These are phyloP conservation scores for Brassica hybrid DNA, from an alignment of 441 rosid genomes.

Conservation along the genomic window DNA sequence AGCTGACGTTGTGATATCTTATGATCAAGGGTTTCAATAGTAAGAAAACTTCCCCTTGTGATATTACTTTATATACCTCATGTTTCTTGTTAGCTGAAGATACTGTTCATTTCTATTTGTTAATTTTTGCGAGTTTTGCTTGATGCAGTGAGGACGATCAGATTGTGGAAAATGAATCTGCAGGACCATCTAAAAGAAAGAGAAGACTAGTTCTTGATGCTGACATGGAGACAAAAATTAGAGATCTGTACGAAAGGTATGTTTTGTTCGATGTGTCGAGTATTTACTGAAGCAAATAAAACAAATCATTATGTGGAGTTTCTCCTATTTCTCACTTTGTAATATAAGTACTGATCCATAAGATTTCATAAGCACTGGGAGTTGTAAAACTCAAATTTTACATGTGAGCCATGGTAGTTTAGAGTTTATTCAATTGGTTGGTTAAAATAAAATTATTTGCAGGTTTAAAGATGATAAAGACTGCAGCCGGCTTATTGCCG, in stretches of 20 bases:
- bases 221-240: constrained; percentile 69
- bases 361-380: constrained; percentile 12
- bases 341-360: constrained; percentile 16
- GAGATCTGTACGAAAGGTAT: constrained; percentile 79
- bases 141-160: constrained; percentile 54
- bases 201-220: constrained; percentile 66
- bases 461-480: constrained; percentile 77
- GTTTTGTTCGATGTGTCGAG: constrained; percentile 33
- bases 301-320: background rate
- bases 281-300: constrained; percentile 19
- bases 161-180: constrained; percentile 48
- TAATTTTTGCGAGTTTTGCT: constrained; percentile 25
- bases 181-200: constrained; percentile 59
- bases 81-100: constrained; percentile 20
- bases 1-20: constrained; percentile 88
- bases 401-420: constrained; percentile 11
- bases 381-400: background rate
- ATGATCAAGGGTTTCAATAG: constrained; percentile 59
- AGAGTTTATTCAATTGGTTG: constrained; percentile 24
- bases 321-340: constrained; percentile 11
- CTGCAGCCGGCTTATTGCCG: constrained; percentile 70
- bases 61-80: background rate
- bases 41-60: constrained; percentile 41
- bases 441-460: constrained; percentile 35
- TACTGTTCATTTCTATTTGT: constrained; percentile 6